Evolutionary conservation across 108 stramenopile genomes (phyloP), one percentile per base, ranked within the genome.

Genomic region (Craspedostauros australis): DNA sequence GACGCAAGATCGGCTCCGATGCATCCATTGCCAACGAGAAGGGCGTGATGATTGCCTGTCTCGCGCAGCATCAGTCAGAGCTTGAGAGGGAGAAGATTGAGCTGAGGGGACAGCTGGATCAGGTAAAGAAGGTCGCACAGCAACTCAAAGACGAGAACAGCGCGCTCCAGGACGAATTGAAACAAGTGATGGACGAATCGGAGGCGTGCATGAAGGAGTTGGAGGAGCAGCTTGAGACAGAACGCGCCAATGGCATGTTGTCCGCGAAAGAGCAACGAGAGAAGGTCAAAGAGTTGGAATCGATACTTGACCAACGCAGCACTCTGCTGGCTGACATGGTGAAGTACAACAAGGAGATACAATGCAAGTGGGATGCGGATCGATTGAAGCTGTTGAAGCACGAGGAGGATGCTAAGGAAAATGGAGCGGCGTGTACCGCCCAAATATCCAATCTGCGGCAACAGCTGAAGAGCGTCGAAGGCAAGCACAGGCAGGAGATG

Each of bases 291-390:
- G 54, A 72, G 21, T 30, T 38, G 4, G 39, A 60, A 27, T 5
- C 5, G 0, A 39, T 46, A 12, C 34, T 73, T 5, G 42, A 50
- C 19, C 43, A 63, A 38, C 47, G 72, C 14, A 51, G 54, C 5
- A 37, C 19, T 3, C 54, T 67, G 5, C 61, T 73, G 7, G 55
- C 45, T 4, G 73, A 68, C 15, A 56, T 74, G 62, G 73, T 74
- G 5, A 53, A 53, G 11, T 62, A 64, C 45, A 74, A 74, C 32
- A 54, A 49, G 40, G 40, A 57, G 1, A 25, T 63, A 18, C 68
- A 70, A 33, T 20, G 36, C 4, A 41, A 56, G 38, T 32, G 54
- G 4, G 52, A 72, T 27, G 56, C 41, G n/a, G 54, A 53, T 20
- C 51, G 49, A 51, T 36, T 32, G 23, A 25, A 48, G 18, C 12